These are phyloP conservation scores for Meredithiella fracta DNA, from an alignment of 2,329 filamentous ascomycete species.

Conservation along the genomic window DNA sequence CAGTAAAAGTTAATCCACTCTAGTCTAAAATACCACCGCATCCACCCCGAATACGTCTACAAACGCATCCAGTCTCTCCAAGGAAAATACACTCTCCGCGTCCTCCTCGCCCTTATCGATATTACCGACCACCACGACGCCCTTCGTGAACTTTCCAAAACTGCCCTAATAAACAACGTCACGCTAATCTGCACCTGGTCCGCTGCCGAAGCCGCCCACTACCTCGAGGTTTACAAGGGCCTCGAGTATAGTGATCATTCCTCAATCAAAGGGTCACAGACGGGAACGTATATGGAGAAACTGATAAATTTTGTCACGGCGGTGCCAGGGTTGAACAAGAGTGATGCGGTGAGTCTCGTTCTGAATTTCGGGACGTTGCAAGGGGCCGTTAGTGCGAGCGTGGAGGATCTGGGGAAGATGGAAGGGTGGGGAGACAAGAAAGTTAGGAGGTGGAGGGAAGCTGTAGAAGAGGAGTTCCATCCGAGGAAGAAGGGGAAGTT, in stretches of 20 bases:
- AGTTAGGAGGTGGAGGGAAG: conserved; percentile 67
- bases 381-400: conserved; percentile 71
- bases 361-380: conserved; percentile 81
- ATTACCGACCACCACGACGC: conserved; percentile 87
- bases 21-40: conserved; percentile 81
- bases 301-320: conserved; percentile 87
- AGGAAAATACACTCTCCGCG: conserved; percentile 70
- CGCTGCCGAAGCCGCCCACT: conserved; percentile 79
- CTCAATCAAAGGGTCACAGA: conserved; percentile 73
- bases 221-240: conserved; percentile 86
- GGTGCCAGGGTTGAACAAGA: conserved; percentile 81
- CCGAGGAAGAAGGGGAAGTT: conserved; percentile 51
- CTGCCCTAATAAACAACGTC: conserved; percentile 78
- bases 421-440: conserved; percentile 93
- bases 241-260: conserved; percentile 71
- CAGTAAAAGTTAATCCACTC: background rate
- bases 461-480: conserved; percentile 72
- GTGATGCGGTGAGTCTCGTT: conserved; percentile 78
- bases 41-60: conserved; percentile 97
- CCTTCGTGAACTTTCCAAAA: conserved; percentile 80
- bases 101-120: conserved; percentile 83
- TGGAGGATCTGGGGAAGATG: conserved; percentile 72
- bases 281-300: conserved; percentile 67
- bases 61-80: conserved; percentile 72
- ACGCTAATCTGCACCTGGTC: conserved; percentile 91